These are phyloP conservation scores for Tetracladium marchalianum DNA, from an alignment of 495 filamentous ascomycete species.

Conservation along the genomic window DNA sequence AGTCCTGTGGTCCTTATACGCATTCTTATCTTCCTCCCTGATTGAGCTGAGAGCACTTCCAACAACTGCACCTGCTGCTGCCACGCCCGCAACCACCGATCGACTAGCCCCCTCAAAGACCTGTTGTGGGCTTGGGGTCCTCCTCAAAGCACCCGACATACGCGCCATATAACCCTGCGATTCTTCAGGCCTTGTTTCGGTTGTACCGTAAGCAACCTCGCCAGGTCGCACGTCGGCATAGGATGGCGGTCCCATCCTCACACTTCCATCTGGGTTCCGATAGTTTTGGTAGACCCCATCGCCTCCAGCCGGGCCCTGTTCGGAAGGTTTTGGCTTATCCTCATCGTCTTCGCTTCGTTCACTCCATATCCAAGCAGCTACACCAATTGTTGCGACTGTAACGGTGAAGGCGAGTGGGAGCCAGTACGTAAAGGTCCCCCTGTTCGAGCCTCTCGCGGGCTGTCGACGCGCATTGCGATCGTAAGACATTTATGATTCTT, in stretches of 20 bases:
- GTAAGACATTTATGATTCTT: constrained; percentile 53
- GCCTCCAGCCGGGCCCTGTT: constrained; percentile 27
- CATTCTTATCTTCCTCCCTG: constrained; percentile 69
- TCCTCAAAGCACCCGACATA: constrained; percentile 72
- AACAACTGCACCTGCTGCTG: constrained; percentile 72
- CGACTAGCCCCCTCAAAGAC: constrained; percentile 70
- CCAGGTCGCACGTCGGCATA: constrained; percentile 26
- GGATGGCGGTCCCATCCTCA: constrained; percentile 27
- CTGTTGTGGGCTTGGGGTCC: constrained; percentile 84
- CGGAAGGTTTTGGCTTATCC: constrained; percentile 40
- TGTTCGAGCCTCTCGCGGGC: constrained; percentile 49
- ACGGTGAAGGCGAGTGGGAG: constrained; percentile 75
- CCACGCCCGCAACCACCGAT: constrained; percentile 66
- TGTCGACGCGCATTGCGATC: constrained; percentile 35
- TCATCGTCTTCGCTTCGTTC: constrained; percentile 68
- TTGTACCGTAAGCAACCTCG: constrained; percentile 26
- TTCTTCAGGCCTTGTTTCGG: constrained; percentile 33
- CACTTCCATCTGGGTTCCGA: constrained; percentile 29
- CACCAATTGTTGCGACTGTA: constrained; percentile 70
- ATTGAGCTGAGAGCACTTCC: constrained; percentile 76
- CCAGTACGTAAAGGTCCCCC: constrained; percentile 72
- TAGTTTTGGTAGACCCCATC: constrained; percentile 33
- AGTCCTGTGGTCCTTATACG: constrained; percentile 70
- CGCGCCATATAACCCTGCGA: constrained; percentile 55
- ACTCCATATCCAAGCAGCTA: constrained; percentile 90